These are phyloP conservation scores for Cutaneotrichosporon arboriforme DNA, from an alignment of 1,284 basidiomycete species.

Conservation along the genomic window DNA sequence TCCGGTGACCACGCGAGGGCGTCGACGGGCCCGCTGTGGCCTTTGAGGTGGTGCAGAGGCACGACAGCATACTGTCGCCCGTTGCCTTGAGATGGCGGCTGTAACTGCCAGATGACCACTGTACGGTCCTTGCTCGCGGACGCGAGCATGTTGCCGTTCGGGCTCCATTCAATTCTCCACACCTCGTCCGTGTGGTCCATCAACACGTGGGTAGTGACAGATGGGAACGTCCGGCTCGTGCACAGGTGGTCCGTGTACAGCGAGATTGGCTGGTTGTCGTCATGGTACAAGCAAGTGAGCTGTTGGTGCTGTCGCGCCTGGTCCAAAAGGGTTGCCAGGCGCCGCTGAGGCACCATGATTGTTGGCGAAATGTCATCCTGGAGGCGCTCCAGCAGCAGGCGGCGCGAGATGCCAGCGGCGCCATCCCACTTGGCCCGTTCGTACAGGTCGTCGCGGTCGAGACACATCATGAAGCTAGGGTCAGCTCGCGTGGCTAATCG, in stretches of 20 bases:
- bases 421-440: conserved; percentile 85
- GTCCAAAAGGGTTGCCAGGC: conserved; percentile 75
- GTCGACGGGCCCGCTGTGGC: conserved; percentile 71
- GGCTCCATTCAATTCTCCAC: conserved; percentile 93
- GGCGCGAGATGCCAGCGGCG: conserved; percentile 69
- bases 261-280: conserved; percentile 59
- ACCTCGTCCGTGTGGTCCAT: conserved; percentile 87
- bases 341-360: conserved; percentile 85
- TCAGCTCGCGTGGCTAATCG: not conserved
- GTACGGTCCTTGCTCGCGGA: conserved; percentile 80
- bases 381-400: conserved; percentile 66
- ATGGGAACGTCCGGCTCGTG: conserved; percentile 74
- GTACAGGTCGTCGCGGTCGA: conserved; percentile 74
- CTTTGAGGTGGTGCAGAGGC: conserved; percentile 50
- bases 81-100: conserved; percentile 38
- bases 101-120: conserved; percentile 83
- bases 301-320: conserved; percentile 80
- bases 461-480: conserved; percentile 78
- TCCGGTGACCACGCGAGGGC: conserved; percentile 86
- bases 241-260: conserved; percentile 82
- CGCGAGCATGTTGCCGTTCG: conserved; percentile 76
- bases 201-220: conserved; percentile 73
- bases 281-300: conserved; percentile 73
- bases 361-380: conserved; percentile 86
- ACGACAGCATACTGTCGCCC: conserved; percentile 25